Conservation (phyloP, 805 yeast species). For the Barnettozyma siamensis region DNA sequence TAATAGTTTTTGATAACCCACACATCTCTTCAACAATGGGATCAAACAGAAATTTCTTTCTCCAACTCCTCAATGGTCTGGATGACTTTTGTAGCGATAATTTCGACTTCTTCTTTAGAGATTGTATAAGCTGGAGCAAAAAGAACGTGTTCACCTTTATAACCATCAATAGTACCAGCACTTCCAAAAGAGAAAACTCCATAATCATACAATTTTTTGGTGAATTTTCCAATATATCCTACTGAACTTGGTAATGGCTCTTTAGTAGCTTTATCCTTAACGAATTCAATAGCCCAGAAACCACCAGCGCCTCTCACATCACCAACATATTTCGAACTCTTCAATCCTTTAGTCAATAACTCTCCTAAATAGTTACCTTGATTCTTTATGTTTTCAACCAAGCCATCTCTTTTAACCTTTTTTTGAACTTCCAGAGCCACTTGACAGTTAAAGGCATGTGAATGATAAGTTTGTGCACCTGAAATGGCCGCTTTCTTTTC, state of each 20-base stretch:
- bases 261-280: conserved; percentile 40
- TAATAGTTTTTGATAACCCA: too few relatives aligned
- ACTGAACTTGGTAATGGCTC: conserved; percentile 35
- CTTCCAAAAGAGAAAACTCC: conserved; percentile 39
- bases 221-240: conserved; percentile 27
- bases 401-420: conserved; percentile 30
- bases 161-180: conserved; percentile 34
- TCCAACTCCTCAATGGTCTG: conserved; percentile 19
- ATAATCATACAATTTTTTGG: conserved; percentile 30
- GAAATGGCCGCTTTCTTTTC: conserved; percentile 24
- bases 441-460: conserved; percentile 40
- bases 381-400: conserved; percentile 35
- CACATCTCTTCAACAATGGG: too few relatives aligned
- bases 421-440: conserved; percentile 42
- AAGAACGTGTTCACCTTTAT: conserved; percentile 39
- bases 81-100: conserved; percentile 26
- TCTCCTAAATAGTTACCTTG: conserved; percentile 41
- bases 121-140: conserved; percentile 41
- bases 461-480: conserved; percentile 47
- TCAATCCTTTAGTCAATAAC: conserved; percentile 27
- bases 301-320: conserved; percentile 52
- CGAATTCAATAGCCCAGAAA: conserved; percentile 49
- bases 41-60: conserved; percentile 10
- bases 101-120: conserved; percentile 32
- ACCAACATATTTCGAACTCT: conserved; percentile 34